These are phyloP conservation scores for Puccinia triticina DNA, from an alignment of 1,284 basidiomycete genomes.

Conservation along the genomic window DNA sequence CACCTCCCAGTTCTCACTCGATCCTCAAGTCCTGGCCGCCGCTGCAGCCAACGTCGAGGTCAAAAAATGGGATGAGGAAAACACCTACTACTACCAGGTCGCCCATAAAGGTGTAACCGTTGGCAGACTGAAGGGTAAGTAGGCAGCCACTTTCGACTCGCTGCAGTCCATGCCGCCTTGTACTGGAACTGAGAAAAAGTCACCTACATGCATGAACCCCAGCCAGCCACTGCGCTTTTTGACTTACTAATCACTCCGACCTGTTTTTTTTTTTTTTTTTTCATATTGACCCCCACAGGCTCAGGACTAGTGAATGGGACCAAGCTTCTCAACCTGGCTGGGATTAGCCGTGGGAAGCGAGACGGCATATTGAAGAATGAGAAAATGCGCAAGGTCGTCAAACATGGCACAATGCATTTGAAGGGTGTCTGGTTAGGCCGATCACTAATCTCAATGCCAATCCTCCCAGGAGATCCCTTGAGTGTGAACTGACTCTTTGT, in stretches of 20 bases:
- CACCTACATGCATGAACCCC: background rate
- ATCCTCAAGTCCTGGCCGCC: slow-evolving; percentile 25
- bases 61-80: slow-evolving; percentile 49
- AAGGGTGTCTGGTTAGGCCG: slow-evolving; percentile 55
- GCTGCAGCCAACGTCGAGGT: slow-evolving; percentile 30
- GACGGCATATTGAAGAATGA: slow-evolving; percentile 55
- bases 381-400: slow-evolving; percentile 52
- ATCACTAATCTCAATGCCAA: background rate
- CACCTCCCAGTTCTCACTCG: slow-evolving; percentile 4
- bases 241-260: background rate
- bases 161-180: background rate
- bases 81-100: slow-evolving; percentile 40
- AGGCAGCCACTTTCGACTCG: background rate
- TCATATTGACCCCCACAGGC: slow-evolving; percentile 43
- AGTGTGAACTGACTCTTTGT: slow-evolving; percentile 3
- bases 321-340: slow-evolving; percentile 55
- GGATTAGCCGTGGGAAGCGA: slow-evolving; percentile 54
- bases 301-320: slow-evolving; percentile 55
- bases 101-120: slow-evolving; percentile 17
- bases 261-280: slow-evolving; percentile 6
- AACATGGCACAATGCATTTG: slow-evolving; percentile 53
- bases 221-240: background rate
- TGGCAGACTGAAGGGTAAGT: slow-evolving; percentile 40
- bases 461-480: background rate
- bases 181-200: no score